Conservation (phyloP, 495 filamentous ascomycete species). For the Staphylotrichum tortipilum region DNA sequence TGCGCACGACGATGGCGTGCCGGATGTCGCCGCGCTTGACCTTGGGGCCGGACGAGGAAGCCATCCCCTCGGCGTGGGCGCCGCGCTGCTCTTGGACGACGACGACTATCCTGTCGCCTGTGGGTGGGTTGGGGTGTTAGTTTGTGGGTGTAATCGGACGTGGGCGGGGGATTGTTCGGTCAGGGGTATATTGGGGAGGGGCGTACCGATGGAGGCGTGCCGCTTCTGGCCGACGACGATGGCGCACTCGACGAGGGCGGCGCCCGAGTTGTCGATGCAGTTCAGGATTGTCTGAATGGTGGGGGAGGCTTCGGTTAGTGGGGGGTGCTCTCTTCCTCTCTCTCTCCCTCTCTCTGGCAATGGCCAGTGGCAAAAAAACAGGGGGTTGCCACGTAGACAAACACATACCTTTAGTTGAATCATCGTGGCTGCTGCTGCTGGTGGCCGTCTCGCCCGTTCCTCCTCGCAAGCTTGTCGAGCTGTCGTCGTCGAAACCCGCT, state of each 20-base stretch:
- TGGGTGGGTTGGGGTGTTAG: not conserved
- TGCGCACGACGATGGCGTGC: slow-evolving; percentile 92
- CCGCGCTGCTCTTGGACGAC: slow-evolving; percentile 93
- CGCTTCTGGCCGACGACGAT: slow-evolving; percentile 85
- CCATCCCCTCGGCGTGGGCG: slow-evolving; percentile 42
- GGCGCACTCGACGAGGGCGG: slow-evolving; percentile 93
- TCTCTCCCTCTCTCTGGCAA: too few relatives aligned
- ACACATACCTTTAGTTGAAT: slow-evolving; percentile 86
- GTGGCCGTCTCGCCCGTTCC: not conserved
- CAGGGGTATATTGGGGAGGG: not conserved
- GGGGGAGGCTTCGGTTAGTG: too few relatives aligned
- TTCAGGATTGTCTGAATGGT: slow-evolving; percentile 81
- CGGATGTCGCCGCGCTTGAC: slow-evolving; percentile 94
- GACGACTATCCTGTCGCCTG: slow-evolving; percentile 94
- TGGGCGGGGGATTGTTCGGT: not conserved
- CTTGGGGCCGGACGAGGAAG: slow-evolving; percentile 62
- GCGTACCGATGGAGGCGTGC: slow-evolving; percentile 82
- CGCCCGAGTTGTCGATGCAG: slow-evolving; percentile 99
- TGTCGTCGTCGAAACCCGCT: slow-evolving; percentile 5
- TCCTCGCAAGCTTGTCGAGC: too few relatives aligned
- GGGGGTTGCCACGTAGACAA: too few relatives aligned
- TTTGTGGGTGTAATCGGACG: not conserved
- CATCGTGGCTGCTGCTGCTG: slow-evolving; percentile 54
- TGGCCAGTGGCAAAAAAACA: too few relatives aligned
- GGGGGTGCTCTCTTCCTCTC: too few relatives aligned